Evolutionary conservation across 805 yeast genomes (phyloP).

Genomic region (Brettanomyces bruxellensis): DNA sequence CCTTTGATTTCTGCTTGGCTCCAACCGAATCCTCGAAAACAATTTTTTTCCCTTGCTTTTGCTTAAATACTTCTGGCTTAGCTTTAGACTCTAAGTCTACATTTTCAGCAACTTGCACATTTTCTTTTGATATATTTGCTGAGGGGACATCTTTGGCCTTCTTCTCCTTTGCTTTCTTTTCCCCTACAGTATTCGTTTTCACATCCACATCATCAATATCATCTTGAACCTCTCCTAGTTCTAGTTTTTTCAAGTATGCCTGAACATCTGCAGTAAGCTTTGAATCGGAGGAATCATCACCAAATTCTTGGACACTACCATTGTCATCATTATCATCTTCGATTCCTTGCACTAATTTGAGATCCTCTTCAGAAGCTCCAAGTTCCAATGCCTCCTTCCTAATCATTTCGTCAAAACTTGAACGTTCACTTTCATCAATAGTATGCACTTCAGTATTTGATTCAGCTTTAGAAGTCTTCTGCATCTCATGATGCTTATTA

Average conservation of each 20-base stretch:
- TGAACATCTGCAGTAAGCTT: conserved; percentile 45
- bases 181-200: conserved; percentile 29
- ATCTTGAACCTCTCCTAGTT: conserved; percentile 43
- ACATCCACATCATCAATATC: conserved; percentile 24
- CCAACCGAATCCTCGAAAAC: conserved; percentile 18
- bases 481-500: background rate
- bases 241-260: conserved; percentile 58
- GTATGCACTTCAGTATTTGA: background rate
- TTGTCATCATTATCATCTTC: conserved; percentile 32
- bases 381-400: conserved; percentile 69
- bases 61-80: background rate
- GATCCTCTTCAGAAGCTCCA: conserved; percentile 83
- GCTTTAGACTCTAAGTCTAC: conserved; percentile 23
- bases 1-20: conserved; percentile 13
- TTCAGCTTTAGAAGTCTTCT: too few species aligned
- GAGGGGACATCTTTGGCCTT: conserved; percentile 19
- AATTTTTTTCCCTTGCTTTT: conserved; percentile 11
- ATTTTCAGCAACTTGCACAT: conserved; percentile 25
- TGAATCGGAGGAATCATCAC: conserved; percentile 31
- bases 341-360: conserved; percentile 50
- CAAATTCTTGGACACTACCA: conserved; percentile 41
- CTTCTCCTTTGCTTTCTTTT: conserved; percentile 28
- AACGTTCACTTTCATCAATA: conserved; percentile 1
- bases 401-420: conserved; percentile 18
- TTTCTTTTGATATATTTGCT: conserved; percentile 19